A percentile compares a stretch with the other conserved stretches of the same genome.
phyloP scores from a whole-genome alignment of 306 rosid genomes.

The Dalbergia cultrata region DNA sequence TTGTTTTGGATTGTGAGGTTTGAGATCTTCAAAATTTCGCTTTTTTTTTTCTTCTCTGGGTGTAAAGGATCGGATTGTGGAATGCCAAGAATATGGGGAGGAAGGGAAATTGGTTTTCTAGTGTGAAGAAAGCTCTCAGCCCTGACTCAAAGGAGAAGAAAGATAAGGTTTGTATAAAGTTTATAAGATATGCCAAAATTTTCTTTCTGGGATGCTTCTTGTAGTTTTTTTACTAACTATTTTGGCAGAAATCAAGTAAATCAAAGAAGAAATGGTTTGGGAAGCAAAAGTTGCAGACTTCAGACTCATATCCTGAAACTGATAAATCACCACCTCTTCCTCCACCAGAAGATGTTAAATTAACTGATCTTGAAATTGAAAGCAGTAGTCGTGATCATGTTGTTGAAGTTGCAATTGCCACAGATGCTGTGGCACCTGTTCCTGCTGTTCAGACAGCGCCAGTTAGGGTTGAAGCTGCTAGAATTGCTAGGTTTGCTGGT shows the following conservation, averaged over 20 bases:
- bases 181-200: conserved; percentile 3
- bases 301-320: conserved; percentile 57
- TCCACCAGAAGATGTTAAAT: conserved; percentile 64
- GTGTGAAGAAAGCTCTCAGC: conserved; percentile 95
- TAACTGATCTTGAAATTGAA: conserved; percentile 63
- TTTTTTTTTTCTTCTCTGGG: neutral
- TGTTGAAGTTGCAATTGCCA: conserved; percentile 52
- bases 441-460: conserved; percentile 52
- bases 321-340: conserved; percentile 63
- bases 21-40: conserved; percentile 44
- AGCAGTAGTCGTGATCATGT: conserved; percentile 54
- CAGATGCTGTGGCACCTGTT: conserved; percentile 46
- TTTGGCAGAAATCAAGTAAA: conserved; percentile 66
- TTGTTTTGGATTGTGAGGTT: conserved; percentile 38
- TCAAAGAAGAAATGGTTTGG: conserved; percentile 99
- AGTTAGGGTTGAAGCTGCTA: conserved; percentile 49
- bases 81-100: conserved; percentile 90
- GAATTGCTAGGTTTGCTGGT: conserved; percentile 63
- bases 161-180: conserved; percentile 59
- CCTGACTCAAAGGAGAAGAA: conserved; percentile 86
- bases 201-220: conserved; percentile 29
- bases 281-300: conserved; percentile 69
- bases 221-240: conserved; percentile 28
- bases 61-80: conserved; percentile 62
- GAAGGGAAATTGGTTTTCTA: conserved; percentile 96